Percentiles rank a stretch among this genome's conserved stretches.
Evolutionary conservation across 1,284 basidiomycete genomes (phyloP).

Genomic region (Ceratobasidium papillatum): DNA sequence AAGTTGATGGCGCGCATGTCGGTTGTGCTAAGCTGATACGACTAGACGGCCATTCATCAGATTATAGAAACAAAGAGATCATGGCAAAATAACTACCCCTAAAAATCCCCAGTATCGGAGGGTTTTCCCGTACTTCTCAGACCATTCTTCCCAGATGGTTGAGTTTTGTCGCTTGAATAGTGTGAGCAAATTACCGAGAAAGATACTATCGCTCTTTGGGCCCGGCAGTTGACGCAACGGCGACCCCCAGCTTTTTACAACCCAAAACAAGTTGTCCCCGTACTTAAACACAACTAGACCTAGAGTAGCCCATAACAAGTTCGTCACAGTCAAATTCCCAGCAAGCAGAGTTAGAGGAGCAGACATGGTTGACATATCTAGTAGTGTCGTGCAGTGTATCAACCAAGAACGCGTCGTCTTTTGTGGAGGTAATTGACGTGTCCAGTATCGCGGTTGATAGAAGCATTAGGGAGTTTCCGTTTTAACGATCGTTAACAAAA

Average conservation of each 20-base stretch:
- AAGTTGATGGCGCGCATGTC: conserved; percentile 40
- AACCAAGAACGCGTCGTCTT: no score
- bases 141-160: conserved; percentile 15
- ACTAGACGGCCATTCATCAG: not conserved
- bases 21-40: conserved; percentile 8
- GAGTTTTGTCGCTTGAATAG: not conserved
- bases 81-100: conserved; percentile 5
- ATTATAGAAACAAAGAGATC: not conserved
- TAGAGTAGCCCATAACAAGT: no score
- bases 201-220: not conserved
- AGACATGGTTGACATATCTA: no score
- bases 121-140: conserved; percentile 35
- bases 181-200: conserved; percentile 30
- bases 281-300: not conserved
- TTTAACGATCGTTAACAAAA: no score
- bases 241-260: not conserved
- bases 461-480: no score
- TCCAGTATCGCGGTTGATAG: no score
- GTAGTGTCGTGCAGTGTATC: no score
- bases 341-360: no score
- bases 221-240: conserved; percentile 11
- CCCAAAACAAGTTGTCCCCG: not conserved
- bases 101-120: conserved; percentile 18
- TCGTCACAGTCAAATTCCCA: no score
- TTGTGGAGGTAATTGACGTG: no score